A percentile compares a stretch with the other conserved stretches of the same genome.
Evolutionary conservation across 495 filamentous ascomycete species (phyloP).

Genomic region (Sordaria brevicollis): DNA sequence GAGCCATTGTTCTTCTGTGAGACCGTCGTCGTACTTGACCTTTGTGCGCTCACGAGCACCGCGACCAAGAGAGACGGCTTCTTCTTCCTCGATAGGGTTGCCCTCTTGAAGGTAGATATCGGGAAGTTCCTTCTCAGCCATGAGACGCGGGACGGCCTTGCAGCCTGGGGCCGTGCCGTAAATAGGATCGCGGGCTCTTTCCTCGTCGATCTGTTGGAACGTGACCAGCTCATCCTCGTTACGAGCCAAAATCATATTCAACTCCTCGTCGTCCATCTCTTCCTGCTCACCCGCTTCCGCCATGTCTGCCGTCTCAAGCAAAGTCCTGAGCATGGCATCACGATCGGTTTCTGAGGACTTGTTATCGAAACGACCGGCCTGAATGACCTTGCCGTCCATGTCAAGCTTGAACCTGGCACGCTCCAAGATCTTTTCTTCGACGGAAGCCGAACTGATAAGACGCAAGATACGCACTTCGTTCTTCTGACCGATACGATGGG

Average conservation of each 20-base stretch:
- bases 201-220: conserved; percentile 72
- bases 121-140: conserved; percentile 80
- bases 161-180: conserved; percentile 60
- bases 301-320: conserved; percentile 85
- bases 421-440: conserved; percentile 97
- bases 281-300: conserved; percentile 74
- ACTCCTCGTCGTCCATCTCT: conserved; percentile 94
- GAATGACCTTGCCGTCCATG: conserved; percentile 99
- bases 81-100: conserved; percentile 70
- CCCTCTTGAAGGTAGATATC: conserved; percentile 88
- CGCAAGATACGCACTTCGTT: conserved; percentile 96
- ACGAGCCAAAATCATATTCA: conserved; percentile 80
- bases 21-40: conserved; percentile 92
- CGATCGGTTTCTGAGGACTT: conserved; percentile 98
- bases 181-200: conserved; percentile 47
- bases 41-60: conserved; percentile 88
- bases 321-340: conserved; percentile 84
- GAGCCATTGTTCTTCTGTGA: conserved; percentile 95
- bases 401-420: conserved; percentile 95
- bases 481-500: conserved; percentile 99
- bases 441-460: conserved; percentile 90
- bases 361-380: conserved; percentile 98
- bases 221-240: conserved; percentile 57
- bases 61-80: conserved; percentile 68
- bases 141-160: conserved; percentile 61